phyloP scores from a whole-genome alignment of 352 stramenopile species.

The Globisporangium parvum region DNA sequence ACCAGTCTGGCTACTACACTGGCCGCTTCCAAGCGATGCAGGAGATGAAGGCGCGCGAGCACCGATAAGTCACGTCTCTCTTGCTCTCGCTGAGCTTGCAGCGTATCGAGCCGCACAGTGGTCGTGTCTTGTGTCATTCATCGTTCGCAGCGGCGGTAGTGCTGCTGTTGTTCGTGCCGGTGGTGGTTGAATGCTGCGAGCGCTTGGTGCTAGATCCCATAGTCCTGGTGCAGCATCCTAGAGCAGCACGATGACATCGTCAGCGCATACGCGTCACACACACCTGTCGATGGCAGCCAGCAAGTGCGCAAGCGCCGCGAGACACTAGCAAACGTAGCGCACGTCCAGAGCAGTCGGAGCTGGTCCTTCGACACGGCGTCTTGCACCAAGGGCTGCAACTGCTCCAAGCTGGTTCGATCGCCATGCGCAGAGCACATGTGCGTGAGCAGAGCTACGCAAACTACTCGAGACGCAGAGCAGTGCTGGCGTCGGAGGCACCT shows the following conservation, averaged over 20 bases:
- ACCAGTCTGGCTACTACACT: constrained; percentile 81
- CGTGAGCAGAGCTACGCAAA: background rate
- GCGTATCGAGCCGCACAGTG: background rate
- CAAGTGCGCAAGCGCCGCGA: background rate
- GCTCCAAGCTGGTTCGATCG: constrained; percentile 21
- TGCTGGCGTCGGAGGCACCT: constrained; percentile 15
- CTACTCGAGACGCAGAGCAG: too few species aligned
- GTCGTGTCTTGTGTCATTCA: too few species aligned
- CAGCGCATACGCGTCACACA: background rate
- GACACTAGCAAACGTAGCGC: background rate
- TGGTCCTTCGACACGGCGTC: constrained; percentile 32
- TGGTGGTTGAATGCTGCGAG: background rate
- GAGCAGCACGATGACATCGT: background rate
- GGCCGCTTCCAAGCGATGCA: constrained; percentile 73
- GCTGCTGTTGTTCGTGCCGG: background rate
- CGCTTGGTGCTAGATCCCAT: constrained; percentile 10
- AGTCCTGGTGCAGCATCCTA: constrained; percentile 16
- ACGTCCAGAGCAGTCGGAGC: constrained; percentile 42
- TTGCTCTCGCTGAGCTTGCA: background rate
- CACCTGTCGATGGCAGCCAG: background rate
- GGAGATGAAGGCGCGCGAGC: constrained; percentile 44
- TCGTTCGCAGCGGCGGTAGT: background rate
- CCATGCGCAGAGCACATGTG: background rate
- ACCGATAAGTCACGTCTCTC: constrained; percentile 2
- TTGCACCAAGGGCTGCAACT: constrained; percentile 29